These are phyloP conservation scores for Papiliotrema nemorosa DNA, from an alignment of 1,284 basidiomycete species.

Conservation along the genomic window DNA sequence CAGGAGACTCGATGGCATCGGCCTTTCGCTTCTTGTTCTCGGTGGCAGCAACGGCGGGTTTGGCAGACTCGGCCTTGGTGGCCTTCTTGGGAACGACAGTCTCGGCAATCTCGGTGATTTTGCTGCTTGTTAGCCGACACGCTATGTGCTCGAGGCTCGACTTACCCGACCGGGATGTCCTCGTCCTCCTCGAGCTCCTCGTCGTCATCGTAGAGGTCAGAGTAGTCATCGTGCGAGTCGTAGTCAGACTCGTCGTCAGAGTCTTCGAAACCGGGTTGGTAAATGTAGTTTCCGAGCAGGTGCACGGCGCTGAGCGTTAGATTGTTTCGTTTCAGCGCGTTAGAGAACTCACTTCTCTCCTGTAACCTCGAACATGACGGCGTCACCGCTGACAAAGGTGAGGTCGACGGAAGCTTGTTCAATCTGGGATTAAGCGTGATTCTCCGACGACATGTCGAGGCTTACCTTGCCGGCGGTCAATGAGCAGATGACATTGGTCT, in stretches of 20 bases:
- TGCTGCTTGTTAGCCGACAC: conserved; percentile 14
- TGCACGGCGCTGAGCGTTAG: conserved; percentile 63
- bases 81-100: conserved; percentile 48
- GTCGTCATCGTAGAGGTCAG: conserved; percentile 48
- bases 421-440: conserved; percentile 53
- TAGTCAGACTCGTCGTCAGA: conserved; percentile 47
- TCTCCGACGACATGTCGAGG: not conserved
- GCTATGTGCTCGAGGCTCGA: not conserved
- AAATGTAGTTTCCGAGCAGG: conserved; percentile 84
- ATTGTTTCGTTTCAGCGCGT: conserved; percentile 9
- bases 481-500: conserved; percentile 53
- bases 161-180: conserved; percentile 24
- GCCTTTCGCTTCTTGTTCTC: conserved; percentile 58
- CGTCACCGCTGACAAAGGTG: conserved; percentile 68
- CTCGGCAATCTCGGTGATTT: conserved; percentile 39
- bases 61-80: conserved; percentile 28
- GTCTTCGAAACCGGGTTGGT: conserved; percentile 48
- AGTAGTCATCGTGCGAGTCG: conserved; percentile 55
- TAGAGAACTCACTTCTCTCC: conserved; percentile 71
- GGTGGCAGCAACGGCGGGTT: conserved; percentile 41
- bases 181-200: conserved; percentile 55
- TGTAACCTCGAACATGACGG: conserved; percentile 66
- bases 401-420: conserved; percentile 77
- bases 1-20: conserved; percentile 42
- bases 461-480: conserved; percentile 53